Percentiles rank a stretch among this genome's conserved stretches.
Conservation (phyloP, 2,329 filamentous ascomycete genomes). For the Teratosphaeria nubilosa region DNA sequence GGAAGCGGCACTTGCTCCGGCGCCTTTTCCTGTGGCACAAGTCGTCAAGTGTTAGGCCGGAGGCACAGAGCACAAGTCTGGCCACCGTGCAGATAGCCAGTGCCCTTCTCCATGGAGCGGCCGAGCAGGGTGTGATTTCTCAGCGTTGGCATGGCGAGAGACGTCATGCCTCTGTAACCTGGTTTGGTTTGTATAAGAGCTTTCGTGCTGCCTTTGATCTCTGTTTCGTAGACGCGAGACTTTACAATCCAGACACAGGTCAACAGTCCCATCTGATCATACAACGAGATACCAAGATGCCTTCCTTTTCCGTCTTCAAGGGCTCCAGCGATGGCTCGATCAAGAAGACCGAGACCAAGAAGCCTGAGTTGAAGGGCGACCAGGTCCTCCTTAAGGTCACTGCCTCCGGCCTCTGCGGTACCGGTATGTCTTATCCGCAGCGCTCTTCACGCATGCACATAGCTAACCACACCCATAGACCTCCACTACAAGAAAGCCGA, state of each 20-base stretch:
- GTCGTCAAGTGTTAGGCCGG: neutral
- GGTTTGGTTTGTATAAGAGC: neutral
- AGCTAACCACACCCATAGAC: constrained; percentile 12
- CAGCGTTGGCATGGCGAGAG: neutral
- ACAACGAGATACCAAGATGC: constrained; percentile 14
- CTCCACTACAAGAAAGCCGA: constrained; percentile 34
- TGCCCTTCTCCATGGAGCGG: neutral
- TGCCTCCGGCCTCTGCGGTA: constrained; percentile 58
- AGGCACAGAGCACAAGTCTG: neutral
- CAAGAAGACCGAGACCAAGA: constrained; percentile 38
- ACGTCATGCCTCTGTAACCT: neutral
- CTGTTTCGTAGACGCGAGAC: neutral
- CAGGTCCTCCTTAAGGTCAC: constrained; percentile 55
- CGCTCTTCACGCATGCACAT: neutral
- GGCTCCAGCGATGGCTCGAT: constrained; percentile 50
- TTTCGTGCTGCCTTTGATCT: neutral
- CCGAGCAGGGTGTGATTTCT: neutral
- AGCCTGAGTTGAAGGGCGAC: constrained; percentile 38
- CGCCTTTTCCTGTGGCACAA: neutral
- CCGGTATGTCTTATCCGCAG: constrained; percentile 23
- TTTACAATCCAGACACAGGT: neutral
- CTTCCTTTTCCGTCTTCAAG: constrained; percentile 53
- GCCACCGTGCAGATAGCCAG: neutral
- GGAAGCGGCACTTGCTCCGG: neutral
- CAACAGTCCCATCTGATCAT: neutral